Evolutionary conservation across 345 rosid species (phyloP).

Genomic region (rapeseed (Brassica napus)): Da-Ae NC_063448.1:51937501-51938000

Average conservation of each 20-base stretch:
- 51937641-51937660: slow-evolving; percentile 97
- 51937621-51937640: slow-evolving; percentile 99
- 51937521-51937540: neutral
- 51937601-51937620: slow-evolving; percentile 97
- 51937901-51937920: slow-evolving; percentile 96
- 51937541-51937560: too few relatives aligned
- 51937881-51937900: slow-evolving; percentile 93
- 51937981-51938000: slow-evolving; percentile 88
- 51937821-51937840: neutral
- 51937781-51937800: neutral
- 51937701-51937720: slow-evolving; percentile 98
- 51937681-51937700: slow-evolving; percentile 99
- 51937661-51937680: slow-evolving; percentile 90
- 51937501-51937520: neutral
- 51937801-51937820: neutral
- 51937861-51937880: slow-evolving; percentile 41
- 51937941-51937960: slow-evolving; percentile 92
- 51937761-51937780: slow-evolving; percentile 4
- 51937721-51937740: slow-evolving; percentile 94
- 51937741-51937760: slow-evolving; percentile 82
- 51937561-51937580: slow-evolving; percentile 92
- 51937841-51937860: neutral
- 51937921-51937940: slow-evolving; percentile 79
- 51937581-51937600: slow-evolving; percentile 99
- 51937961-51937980: slow-evolving; percentile 87